These are phyloP conservation scores for Boletus subparvulus DNA, from an alignment of 768 basidiomycete species.

Conservation along the genomic window DNA sequence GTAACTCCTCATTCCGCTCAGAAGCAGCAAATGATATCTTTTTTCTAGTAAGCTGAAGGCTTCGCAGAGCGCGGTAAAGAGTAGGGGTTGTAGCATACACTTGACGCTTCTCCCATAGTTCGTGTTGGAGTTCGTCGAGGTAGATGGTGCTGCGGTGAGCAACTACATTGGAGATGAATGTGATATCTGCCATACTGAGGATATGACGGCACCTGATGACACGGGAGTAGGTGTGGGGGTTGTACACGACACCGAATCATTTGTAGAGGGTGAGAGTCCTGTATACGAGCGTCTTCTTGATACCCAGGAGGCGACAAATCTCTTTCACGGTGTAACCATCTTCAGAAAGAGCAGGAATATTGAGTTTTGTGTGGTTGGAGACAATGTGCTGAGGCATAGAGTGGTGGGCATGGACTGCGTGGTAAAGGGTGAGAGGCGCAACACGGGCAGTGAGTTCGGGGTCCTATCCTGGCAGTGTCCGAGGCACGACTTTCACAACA, in stretches of 20 bases:
- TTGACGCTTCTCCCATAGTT: not conserved
- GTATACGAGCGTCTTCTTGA: conserved; percentile 4
- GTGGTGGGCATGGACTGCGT: no score
- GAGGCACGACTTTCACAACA: no score
- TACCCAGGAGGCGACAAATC: not conserved
- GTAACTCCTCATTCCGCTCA: conserved; percentile 8
- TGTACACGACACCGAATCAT: not conserved
- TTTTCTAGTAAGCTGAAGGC: conserved; percentile 6
- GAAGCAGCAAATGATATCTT: conserved; percentile 1
- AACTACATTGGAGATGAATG: not conserved
- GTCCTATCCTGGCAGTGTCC: no score
- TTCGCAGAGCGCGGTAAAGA: not conserved
- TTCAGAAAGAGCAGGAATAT: not conserved
- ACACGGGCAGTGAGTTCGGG: no score
- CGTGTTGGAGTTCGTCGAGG: not conserved
- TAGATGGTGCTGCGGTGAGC: not conserved
- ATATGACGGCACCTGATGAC: not conserved
- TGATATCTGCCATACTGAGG: not conserved
- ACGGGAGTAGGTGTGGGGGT: not conserved
- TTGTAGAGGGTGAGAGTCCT: not conserved
- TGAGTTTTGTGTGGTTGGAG: not conserved
- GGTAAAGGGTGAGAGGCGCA: no score
- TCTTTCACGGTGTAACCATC: not conserved
- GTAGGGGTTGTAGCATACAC: not conserved
- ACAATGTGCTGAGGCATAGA: not conserved